Conservation (phyloP, 345 rosid genomes). For the Melaleuca alternifolia region DNA sequence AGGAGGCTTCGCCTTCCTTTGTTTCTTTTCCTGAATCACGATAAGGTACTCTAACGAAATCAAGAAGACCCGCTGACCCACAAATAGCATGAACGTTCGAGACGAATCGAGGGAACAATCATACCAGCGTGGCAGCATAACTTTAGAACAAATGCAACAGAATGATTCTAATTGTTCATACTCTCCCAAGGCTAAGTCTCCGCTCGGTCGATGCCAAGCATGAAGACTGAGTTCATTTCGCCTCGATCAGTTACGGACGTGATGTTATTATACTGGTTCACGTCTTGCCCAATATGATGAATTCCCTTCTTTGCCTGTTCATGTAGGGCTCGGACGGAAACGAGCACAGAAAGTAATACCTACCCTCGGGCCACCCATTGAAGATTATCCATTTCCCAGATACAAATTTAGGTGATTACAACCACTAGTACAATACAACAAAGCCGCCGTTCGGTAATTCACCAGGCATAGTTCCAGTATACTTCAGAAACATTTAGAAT, state of each 20-base stretch:
- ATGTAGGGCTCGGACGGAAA: not conserved
- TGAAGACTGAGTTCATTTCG: not conserved
- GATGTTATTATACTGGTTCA: too few relatives aligned
- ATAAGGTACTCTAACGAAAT: not conserved
- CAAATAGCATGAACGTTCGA: not conserved
- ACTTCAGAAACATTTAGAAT: not conserved
- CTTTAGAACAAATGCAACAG: not conserved
- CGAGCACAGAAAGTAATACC: not conserved
- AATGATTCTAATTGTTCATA: not conserved
- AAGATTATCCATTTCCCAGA: not conserved
- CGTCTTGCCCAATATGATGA: too few relatives aligned
- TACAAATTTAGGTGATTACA: not conserved
- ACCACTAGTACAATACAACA: not conserved
- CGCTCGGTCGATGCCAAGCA: too few relatives aligned
- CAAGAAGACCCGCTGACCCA: not conserved
- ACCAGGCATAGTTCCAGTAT: not conserved
- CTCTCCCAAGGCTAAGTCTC: too few relatives aligned
- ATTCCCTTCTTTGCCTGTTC: too few relatives aligned
- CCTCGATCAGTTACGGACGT: not conserved
- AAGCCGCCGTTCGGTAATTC: not conserved
- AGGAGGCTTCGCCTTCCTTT: not conserved
- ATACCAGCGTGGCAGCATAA: not conserved
- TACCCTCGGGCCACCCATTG: not conserved
- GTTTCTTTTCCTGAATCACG: not conserved
- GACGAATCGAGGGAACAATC: not conserved